Base-by-base conservation (phyloP, 345 rosid genomes). In the Eucalyptus curtisii region DNA sequence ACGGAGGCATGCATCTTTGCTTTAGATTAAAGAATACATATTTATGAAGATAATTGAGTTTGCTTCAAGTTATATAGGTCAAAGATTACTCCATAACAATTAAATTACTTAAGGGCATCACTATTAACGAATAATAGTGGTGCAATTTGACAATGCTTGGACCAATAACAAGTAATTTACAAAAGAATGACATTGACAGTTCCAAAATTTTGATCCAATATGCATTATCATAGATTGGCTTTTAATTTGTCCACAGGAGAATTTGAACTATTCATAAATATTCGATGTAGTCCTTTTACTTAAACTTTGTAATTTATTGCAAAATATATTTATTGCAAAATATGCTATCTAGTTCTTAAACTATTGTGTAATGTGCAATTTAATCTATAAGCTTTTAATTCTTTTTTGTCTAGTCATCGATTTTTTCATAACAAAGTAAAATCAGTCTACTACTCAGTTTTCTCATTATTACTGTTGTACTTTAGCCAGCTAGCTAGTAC, bases 171-270 rank as follows among this genome's bases (percentile, higher is more conserved):
- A 19, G 14, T 71, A 71, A 33, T 71, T 71, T 33, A 33, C 25
- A 5, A 33, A 5, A 68, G 13, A 17, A 33, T 3, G 44, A 68
- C 3, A 3, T 19, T 3, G 24, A 2, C 2, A 5, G 13, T 17
- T 68, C 10, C 2, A 5, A 37, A 19, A 33, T 33, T 8, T 68
- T 68, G 24, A 42, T 31, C 12, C 3, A 33, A 68, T 68, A 1
- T 33, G 24, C 42, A 33, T 2, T 8, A 8, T 68, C 13, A 17
- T 68, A 1, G 4, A 9, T 16, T 12, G 80, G 22, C 12, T 33
- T 33, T 68, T 19, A 68, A 68, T 33, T 66, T 68, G 25, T 31
- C 42, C 17, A 33, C 3, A 8, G 42, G 19, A 10, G 12, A 31
- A 33, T 10, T 68, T 4, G 1, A 68, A 33, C 4, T 17, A 17